These are phyloP conservation scores for Lentinula novae-zelandiae DNA, from an alignment of 1,284 basidiomycete species.

Conservation along the genomic window DNA sequence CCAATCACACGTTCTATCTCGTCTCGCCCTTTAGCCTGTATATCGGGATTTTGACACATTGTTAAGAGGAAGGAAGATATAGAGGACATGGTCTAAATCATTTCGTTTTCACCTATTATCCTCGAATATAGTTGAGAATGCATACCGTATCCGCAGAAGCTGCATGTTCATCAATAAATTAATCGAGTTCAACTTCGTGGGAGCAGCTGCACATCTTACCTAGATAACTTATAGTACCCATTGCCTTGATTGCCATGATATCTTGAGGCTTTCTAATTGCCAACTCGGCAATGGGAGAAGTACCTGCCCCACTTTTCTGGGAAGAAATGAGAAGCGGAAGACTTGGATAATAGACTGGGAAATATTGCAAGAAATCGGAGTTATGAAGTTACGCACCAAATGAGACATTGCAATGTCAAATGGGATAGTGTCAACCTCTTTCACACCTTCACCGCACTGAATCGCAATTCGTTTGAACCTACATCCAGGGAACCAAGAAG, in stretches of 20 bases:
- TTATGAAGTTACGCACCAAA: background rate
- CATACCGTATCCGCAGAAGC: constrained; percentile 9
- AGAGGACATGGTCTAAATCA: constrained; percentile 2
- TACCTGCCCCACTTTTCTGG: background rate
- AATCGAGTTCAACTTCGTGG: background rate
- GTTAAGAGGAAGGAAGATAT: constrained; percentile 15
- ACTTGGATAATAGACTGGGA: too few relatives aligned
- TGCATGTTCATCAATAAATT: background rate
- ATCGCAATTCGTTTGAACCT: background rate
- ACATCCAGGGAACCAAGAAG: constrained; percentile 11
- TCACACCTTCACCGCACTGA: background rate
- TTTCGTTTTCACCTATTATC: background rate
- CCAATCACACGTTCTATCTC: constrained; percentile 28
- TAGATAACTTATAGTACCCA: background rate
- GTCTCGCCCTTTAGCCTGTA: constrained; percentile 23
- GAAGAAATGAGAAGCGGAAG: too few relatives aligned
- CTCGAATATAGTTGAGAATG: too few relatives aligned
- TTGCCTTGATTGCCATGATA: background rate
- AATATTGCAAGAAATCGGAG: too few relatives aligned
- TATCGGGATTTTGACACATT: constrained; percentile 25
- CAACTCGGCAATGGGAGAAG: constrained; percentile 1
- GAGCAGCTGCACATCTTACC: background rate
- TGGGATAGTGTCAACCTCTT: background rate
- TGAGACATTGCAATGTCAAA: background rate
- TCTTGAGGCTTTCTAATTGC: background rate